Evolutionary conservation across 805 yeast genomes (phyloP), one percentile per base, ranked within the genome.

Genomic region (Saccharomyces eubayanus): DNA sequence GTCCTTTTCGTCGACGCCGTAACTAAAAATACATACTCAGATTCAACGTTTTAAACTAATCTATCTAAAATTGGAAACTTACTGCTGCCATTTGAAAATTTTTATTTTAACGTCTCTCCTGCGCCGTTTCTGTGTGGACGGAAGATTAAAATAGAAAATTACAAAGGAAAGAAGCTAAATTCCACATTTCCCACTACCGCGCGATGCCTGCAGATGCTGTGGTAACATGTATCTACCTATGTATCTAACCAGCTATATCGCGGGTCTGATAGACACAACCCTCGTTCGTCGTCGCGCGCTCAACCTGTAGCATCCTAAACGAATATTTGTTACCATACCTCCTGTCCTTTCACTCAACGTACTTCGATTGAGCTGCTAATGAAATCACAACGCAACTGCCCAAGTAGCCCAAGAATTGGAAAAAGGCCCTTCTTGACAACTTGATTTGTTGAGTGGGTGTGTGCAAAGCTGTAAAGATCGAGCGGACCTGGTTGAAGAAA

Each of bases 321-420:
- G 24, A 36, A n/a, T 1, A 8, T 10, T 16, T 6, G 43, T 11
- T 16, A 11, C 21, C 21, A 16, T 36, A 2, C 5, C 9, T 36
- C 20, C 8, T 8, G n/a, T 36, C 5, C 30, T 36, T 11, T 36
- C 16, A 36, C 24, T 36, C 10, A 9, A 36, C 43, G 43, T 36
- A 36, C 21, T 54, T 59, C 4, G 67, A 63, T 51, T 66, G 72
- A 2, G 72, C 63, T 1, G 61, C 61, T 29, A 68, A 53, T 6
- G 72, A 66, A 20, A 70, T 63, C 2, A 66, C 57, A 6, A 67
- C 69, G 48, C 72, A 69, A 40, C 70, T 62, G 14, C 67, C 69
- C 48, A 70, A 51, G 48, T 66, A 70, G 6, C 72, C 73, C 36
- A 69, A 55, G 12, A 70, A 56, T 41, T 66, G 66, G 59, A 70